These are phyloP conservation scores for Chenopodium berlandieri DNA, from an alignment of 148 eudicot species.

Conservation along the genomic window DNA sequence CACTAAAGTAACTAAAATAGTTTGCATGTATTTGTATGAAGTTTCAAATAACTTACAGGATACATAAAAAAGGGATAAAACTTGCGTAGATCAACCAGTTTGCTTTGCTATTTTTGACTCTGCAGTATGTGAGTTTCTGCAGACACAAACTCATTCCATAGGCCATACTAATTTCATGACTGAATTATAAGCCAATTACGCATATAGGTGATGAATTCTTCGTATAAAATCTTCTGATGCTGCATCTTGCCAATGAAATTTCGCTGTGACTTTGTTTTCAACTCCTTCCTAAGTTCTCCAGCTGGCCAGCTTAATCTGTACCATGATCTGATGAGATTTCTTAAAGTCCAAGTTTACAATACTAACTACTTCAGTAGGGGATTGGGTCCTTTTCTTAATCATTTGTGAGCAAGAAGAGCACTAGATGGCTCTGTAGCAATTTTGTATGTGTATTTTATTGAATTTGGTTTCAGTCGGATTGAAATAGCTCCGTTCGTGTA, in stretches of 20 bases:
- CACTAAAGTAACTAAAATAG: background rate
- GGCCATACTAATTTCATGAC: constrained; percentile 18
- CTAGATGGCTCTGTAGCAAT: background rate
- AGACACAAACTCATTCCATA: background rate
- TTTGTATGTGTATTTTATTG: background rate
- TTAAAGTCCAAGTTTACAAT: background rate
- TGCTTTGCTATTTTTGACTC: background rate
- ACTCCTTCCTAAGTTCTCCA: constrained; percentile 25
- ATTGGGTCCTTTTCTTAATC: background rate
- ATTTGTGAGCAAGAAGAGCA: background rate
- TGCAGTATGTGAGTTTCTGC: background rate
- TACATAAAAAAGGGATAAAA: background rate
- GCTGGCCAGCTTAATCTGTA: constrained; percentile 19
- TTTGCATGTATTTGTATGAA: background rate
- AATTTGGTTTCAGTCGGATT: background rate
- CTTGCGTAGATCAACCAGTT: background rate
- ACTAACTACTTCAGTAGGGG: background rate
- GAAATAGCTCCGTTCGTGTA: background rate
- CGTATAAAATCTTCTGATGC: constrained; percentile 15
- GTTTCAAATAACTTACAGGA: background rate
- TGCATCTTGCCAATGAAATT: constrained; percentile 20
- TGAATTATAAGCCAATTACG: constrained; percentile 10
- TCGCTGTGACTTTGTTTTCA: constrained; percentile 29
- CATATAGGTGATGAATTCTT: constrained; percentile 2
- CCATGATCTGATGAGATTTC: constrained; percentile 22